phyloP scores from a whole-genome alignment of 768 basidiomycete species.

The Collybia nuda region DNA sequence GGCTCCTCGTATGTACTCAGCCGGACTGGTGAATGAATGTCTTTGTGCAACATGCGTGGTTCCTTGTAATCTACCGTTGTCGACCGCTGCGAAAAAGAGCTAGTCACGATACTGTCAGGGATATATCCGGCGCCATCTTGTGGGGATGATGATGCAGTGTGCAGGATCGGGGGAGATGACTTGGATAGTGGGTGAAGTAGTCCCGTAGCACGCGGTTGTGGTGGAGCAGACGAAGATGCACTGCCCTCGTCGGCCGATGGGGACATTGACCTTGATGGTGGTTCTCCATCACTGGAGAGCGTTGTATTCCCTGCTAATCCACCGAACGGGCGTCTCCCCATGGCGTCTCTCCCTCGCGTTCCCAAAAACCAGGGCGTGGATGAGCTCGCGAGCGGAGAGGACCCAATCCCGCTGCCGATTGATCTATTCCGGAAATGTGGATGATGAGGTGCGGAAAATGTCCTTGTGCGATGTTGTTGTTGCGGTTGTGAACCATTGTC shows the following conservation, averaged over 20 bases:
- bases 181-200: not conserved
- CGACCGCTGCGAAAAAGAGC: constrained; percentile 6
- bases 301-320: not conserved
- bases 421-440: not conserved
- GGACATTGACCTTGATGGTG: not conserved
- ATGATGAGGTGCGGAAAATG: constrained; percentile 11
- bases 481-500: not conserved
- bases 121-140: not conserved
- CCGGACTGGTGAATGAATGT: constrained; percentile 48
- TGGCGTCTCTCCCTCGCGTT: not conserved
- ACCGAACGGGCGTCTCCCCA: not conserved
- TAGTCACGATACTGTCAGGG: not conserved
- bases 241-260: not conserved
- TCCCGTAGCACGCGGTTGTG: not conserved
- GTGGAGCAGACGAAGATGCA: not conserved
- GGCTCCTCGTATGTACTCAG: constrained; percentile 73
- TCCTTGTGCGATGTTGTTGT: constrained; percentile 6
- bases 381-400: constrained; percentile 7
- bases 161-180: not conserved
- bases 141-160: not conserved
- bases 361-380: not conserved
- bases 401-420: constrained; percentile 1
- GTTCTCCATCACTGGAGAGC: not conserved
- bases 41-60: constrained; percentile 59
- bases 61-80: constrained; percentile 55